Evolutionary conservation across 192 early-diverging fungal species (phyloP), one percentile per base, ranked within the genome.

Genomic region (Backusella psychrophila): DNA sequence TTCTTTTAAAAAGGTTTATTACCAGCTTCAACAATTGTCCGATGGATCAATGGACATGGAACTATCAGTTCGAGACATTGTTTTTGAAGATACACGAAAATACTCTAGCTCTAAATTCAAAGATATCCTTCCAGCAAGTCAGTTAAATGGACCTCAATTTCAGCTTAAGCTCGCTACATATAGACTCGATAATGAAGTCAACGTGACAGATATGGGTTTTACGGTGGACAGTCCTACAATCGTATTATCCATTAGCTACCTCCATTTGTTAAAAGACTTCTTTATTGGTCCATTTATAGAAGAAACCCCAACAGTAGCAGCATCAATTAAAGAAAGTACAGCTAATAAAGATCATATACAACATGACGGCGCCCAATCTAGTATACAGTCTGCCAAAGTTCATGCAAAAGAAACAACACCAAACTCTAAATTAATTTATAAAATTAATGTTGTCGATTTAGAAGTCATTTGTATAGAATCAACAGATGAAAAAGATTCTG

Each of bases 191-290:
- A 78, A 79, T 6, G 68, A 80, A 1, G 82, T 82, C 8, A 78
- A 79, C 9, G 77, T 87, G 72, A 82, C 90, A 7, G 87, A 89
- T 53, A 71, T 94, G 65, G 14, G 15, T 4, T 80, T 92, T 33
- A 90, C 90, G 3, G 73, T 96, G 6, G 92, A 93, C 75, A 85
- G 84, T 21, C 90, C 94, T 9, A 88, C 88, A 4, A 77, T 95
- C 3, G 79, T 94, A 44, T 81, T 96, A n/a, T 90, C 90, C 3
- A 83, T 94, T 1, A 92, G 95, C 76, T 92, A 94, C 65, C 71
- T 92, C 49, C 90, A 93, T 52, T 78, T 85, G 6, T 80, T 96
- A 66, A 76, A 86, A 63, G 85, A 86, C 31, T 96, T 91, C 79
- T 91, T 93, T 23, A 84, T 83, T 75, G 83, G 84, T 34, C 85